Percentiles rank a stretch among this genome's conserved stretches.
phyloP scores from a whole-genome alignment of 495 filamentous ascomycete genomes.

The Choiromyces venosus region DNA sequence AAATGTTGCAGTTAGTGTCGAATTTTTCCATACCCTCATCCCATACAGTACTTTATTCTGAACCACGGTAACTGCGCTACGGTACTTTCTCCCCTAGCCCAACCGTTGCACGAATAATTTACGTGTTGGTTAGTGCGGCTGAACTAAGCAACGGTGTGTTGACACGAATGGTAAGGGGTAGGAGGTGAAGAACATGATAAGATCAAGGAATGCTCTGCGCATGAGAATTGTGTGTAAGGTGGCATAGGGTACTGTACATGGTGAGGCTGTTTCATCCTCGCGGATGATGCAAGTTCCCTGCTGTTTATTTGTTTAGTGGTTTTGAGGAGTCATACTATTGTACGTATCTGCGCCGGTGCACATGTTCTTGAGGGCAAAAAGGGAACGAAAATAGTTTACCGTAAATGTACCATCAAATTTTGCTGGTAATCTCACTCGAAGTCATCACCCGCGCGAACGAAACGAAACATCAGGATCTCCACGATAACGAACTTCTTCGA shows the following conservation, averaged over 20 bases:
- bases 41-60: not conserved
- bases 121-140: not conserved
- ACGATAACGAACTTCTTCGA: not conserved
- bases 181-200: not conserved
- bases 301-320: not conserved
- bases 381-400: not conserved
- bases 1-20: not conserved
- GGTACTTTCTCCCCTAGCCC: not conserved
- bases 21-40: not conserved
- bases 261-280: not conserved
- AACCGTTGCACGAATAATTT: not conserved
- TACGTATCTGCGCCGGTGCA: not conserved
- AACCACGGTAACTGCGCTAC: not conserved
- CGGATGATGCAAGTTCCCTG: not conserved
- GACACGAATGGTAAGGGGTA: not conserved
- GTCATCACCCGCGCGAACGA: not conserved
- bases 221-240: not conserved
- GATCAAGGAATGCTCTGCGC: not conserved
- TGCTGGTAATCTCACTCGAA: not conserved
- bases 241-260: no score
- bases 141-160: not conserved
- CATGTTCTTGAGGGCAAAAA: not conserved
- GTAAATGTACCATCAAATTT: no score
- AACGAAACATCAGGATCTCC: not conserved
- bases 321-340: not conserved